These are phyloP conservation scores for Coelastrella sp. DNA, from an alignment of 139 green algal species.

Conservation along the genomic window DNA sequence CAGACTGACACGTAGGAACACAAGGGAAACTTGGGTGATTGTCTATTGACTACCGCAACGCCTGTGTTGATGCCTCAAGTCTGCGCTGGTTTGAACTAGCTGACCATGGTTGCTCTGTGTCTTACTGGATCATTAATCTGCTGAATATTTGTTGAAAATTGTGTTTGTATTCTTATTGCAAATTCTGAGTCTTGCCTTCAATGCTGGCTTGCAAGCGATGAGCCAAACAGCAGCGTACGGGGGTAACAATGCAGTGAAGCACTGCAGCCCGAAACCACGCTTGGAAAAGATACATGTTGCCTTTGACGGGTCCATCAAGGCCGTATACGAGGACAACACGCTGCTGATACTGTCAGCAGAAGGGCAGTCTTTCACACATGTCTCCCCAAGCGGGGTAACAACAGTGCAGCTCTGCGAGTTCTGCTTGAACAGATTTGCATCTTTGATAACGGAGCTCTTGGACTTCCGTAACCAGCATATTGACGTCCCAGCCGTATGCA, in stretches of 20 bases:
- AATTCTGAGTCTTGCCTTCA: neutral
- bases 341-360: constrained; percentile 62
- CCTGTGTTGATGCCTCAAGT: too few species aligned
- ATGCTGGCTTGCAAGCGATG: too few species aligned
- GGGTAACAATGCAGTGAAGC: neutral
- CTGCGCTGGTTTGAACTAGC: too few species aligned
- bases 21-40: too few species aligned
- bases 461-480: constrained; percentile 69
- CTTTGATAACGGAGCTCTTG: constrained; percentile 58
- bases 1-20: too few species aligned
- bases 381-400: constrained; percentile 5
- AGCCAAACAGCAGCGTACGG: neutral
- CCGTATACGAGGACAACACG: constrained; percentile 70
- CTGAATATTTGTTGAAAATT: too few species aligned
- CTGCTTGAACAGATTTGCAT: constrained; percentile 57
- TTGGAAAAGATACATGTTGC: constrained; percentile 56
- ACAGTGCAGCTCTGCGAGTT: constrained; percentile 69
- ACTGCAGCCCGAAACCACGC: neutral
- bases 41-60: too few species aligned
- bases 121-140: too few species aligned
- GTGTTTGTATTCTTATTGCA: too few species aligned
- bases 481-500: neutral
- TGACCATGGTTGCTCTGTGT: too few species aligned
- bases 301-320: constrained; percentile 65
- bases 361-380: constrained; percentile 60